Conservation (phyloP, 352 stramenopile genomes). For the Phytopythium cucurbitacearum region DNA sequence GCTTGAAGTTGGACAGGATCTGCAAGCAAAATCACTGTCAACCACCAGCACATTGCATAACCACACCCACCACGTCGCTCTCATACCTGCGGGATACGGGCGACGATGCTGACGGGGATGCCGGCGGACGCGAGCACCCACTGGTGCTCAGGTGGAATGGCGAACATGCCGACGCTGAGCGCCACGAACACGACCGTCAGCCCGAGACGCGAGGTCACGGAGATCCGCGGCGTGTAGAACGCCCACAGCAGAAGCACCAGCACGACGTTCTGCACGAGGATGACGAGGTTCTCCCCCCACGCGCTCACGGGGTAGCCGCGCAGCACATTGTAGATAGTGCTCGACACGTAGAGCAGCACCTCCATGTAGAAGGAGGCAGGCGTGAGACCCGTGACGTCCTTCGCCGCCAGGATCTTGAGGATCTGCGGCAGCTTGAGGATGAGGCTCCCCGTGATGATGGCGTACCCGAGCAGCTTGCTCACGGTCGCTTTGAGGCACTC, state of each 20-base stretch:
- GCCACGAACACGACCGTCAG: conserved; percentile 46
- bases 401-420: conserved; percentile 80
- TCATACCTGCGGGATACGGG: conserved; percentile 72
- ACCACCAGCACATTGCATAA: conserved; percentile 1
- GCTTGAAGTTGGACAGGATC: conserved; percentile 87
- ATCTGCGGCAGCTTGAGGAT: conserved; percentile 90
- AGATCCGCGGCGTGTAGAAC: conserved; percentile 59
- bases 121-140: conserved; percentile 67
- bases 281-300: conserved; percentile 84
- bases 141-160: conserved; percentile 67
- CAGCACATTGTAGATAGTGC: conserved; percentile 82
- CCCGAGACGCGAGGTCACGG: conserved; percentile 34
- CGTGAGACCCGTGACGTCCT: conserved; percentile 81
- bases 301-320: conserved; percentile 81
- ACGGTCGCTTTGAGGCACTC: conserved; percentile 80
- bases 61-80: no score
- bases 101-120: conserved; percentile 77
- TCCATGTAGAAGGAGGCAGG: conserved; percentile 89
- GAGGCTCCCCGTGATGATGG: conserved; percentile 81
- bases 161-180: conserved; percentile 47
- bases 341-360: conserved; percentile 76
- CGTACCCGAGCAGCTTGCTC: conserved; percentile 82
- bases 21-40: conserved; percentile 12
- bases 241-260: conserved; percentile 80
- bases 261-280: conserved; percentile 81